phyloP scores from a whole-genome alignment of 2,329 filamentous ascomycete species.

The Lomentospora prolificans region DNA sequence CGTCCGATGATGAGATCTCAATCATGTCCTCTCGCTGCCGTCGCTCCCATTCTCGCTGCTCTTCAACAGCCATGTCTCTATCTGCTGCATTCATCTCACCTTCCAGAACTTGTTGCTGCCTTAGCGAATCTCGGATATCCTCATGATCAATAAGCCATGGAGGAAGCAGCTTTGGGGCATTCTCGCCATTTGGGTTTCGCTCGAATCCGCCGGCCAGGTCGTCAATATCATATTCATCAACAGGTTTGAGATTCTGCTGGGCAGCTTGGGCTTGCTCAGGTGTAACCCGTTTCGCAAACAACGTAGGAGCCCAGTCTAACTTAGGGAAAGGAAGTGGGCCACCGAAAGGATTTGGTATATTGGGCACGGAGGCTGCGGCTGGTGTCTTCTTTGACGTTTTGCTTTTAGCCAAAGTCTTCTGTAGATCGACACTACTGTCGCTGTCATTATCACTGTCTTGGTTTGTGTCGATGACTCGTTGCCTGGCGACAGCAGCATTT shows the following conservation, averaged over 20 bases:
- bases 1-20: constrained; percentile 53
- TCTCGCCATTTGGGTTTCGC: constrained; percentile 30
- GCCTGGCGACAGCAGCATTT: constrained; percentile 46
- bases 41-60: constrained; percentile 35
- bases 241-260: background rate
- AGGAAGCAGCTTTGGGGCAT: constrained; percentile 52
- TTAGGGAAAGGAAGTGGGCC: constrained; percentile 89
- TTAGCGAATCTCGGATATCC: constrained; percentile 56
- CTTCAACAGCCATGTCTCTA: constrained; percentile 44
- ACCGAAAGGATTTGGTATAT: constrained; percentile 45
- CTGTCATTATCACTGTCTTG: constrained; percentile 55
- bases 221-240: constrained; percentile 21
- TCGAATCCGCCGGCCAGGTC: constrained; percentile 58
- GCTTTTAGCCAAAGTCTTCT: constrained; percentile 59
- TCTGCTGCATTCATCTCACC: constrained; percentile 55
- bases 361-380: background rate
- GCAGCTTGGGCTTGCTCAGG: constrained; percentile 6
- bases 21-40: constrained; percentile 42
- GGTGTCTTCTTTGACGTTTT: constrained; percentile 2
- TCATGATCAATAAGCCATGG: constrained; percentile 62
- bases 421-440: constrained; percentile 72
- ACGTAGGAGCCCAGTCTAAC: constrained; percentile 56
- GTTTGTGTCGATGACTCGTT: constrained; percentile 19
- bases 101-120: constrained; percentile 47
- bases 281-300: constrained; percentile 36